Conservation (phyloP, 108 stramenopile species). For the Skeletonema menzelii region DNA sequence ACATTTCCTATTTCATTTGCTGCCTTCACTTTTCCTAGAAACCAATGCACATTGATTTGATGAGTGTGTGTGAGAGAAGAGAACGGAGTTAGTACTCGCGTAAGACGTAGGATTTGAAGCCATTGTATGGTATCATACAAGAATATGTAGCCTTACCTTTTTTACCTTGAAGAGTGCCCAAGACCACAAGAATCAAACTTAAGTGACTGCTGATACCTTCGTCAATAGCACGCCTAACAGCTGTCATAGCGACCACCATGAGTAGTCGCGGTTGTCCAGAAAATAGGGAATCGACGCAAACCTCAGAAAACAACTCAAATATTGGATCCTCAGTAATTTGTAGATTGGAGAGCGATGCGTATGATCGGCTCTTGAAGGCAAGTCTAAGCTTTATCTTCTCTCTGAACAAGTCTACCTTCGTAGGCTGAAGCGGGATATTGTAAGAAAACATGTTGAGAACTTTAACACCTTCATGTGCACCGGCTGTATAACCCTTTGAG, state of each 20-base stretch:
- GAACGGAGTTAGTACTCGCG: not conserved
- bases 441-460: constrained; percentile 11
- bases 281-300: constrained; percentile 2
- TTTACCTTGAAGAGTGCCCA: constrained; percentile 9
- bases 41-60: not conserved
- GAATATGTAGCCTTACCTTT: constrained; percentile 9
- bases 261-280: constrained; percentile 9
- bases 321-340: constrained; percentile 7
- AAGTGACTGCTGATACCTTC: constrained; percentile 25
- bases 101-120: not conserved
- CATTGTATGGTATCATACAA: not conserved
- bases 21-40: not conserved
- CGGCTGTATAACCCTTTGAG: constrained; percentile 8
- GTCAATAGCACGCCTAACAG: constrained; percentile 12
- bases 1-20: constrained; percentile 17
- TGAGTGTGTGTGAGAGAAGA: not conserved
- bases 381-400: constrained; percentile 11
- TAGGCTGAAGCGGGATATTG: constrained; percentile 4
- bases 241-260: constrained; percentile 12
- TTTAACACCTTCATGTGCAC: constrained; percentile 12
- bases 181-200: constrained; percentile 4
- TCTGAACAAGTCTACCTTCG: not conserved
- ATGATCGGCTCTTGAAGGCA: constrained; percentile 7
- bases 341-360: not conserved
- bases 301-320: constrained; percentile 15